These are phyloP conservation scores for Fusarium dlaminii DNA, from an alignment of 2,329 filamentous ascomycete genomes.

Conservation along the genomic window DNA sequence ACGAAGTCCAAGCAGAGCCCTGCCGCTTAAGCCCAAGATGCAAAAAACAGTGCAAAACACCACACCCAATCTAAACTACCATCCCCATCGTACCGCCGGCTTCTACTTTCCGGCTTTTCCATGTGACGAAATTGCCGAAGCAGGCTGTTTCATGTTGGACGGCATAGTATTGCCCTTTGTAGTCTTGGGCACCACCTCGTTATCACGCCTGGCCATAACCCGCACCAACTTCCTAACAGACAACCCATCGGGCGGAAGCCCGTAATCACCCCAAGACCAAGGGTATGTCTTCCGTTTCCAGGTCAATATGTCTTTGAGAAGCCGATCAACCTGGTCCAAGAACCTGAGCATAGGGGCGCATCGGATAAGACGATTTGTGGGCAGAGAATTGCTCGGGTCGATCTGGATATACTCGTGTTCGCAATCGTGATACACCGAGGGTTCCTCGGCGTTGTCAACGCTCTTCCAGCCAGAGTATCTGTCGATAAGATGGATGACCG, in stretches of 20 bases:
- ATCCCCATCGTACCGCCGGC: background rate
- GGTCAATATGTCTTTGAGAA: background rate
- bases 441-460: background rate
- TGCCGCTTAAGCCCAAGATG: accelerated
- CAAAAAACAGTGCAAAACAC: background rate
- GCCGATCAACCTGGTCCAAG: background rate
- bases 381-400: background rate
- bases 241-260: background rate
- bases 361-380: background rate
- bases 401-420: background rate
- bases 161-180: accelerated
- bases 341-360: background rate
- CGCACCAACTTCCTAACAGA: background rate
- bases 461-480: background rate
- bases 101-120: accelerated
- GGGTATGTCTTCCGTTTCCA: background rate
- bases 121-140: too few species aligned
- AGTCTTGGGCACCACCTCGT: background rate
- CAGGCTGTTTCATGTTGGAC: too few species aligned
- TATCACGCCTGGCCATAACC: background rate
- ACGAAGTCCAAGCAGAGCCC: too few species aligned
- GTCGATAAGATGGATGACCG: background rate
- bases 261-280: background rate
- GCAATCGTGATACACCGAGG: background rate
- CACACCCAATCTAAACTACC: background rate